Evolutionary conservation across 106 monocot species (phyloP).

Genomic region (Amphibolis antarctica): DNA sequence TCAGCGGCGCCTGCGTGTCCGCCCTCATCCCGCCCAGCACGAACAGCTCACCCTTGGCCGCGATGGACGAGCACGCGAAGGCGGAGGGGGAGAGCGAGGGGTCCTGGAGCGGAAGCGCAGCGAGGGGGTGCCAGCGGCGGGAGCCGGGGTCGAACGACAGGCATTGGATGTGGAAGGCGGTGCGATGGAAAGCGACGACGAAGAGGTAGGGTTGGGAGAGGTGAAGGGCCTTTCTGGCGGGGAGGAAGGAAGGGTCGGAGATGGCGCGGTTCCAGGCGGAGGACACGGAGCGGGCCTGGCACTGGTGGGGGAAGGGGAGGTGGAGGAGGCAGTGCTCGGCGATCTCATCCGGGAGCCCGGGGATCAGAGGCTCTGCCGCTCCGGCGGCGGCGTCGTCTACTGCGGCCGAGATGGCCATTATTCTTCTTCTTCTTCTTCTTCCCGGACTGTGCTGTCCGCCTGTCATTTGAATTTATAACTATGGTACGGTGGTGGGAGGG

Average conservation of each 20-base stretch:
- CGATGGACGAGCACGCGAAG: constrained; percentile 28
- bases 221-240: constrained; percentile 7
- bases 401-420: too few species aligned
- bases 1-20: constrained; percentile 19
- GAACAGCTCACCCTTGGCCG: constrained; percentile 29
- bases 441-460: too few species aligned
- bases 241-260: constrained; percentile 23
- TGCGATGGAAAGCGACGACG: constrained; percentile 43
- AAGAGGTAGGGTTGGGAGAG: constrained; percentile 29
- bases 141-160: constrained; percentile 40
- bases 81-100: constrained; percentile 19
- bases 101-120: constrained; percentile 6
- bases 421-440: too few species aligned
- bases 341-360: constrained; percentile 61
- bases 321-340: constrained; percentile 60
- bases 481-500: too few species aligned
- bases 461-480: too few species aligned
- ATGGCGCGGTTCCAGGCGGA: constrained; percentile 44
- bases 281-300: constrained; percentile 39
- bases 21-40: constrained; percentile 32
- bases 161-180: constrained; percentile 33
- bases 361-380: constrained; percentile 29
- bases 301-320: constrained; percentile 48
- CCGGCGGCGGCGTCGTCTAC: background rate
- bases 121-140: constrained; percentile 35